phyloP scores from a whole-genome alignment of 2,329 filamentous ascomycete species.

The Grosmannia serpens region DNA sequence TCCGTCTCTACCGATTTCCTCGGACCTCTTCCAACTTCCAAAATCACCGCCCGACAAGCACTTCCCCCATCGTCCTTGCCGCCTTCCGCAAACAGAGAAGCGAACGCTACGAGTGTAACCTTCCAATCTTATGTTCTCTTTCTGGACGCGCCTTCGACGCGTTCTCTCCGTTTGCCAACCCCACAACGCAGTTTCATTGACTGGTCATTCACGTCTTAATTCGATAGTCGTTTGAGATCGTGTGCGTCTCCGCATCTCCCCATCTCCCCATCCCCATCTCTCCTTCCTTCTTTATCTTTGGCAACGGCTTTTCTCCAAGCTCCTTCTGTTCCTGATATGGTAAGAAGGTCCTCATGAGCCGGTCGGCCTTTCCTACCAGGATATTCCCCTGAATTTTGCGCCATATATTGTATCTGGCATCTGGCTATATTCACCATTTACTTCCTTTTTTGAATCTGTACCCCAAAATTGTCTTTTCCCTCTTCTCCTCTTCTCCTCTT shows the following conservation, averaged over 20 bases:
- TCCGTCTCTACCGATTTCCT: background rate
- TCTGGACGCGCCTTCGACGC: background rate
- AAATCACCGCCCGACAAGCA: background rate
- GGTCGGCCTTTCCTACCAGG: conserved; percentile 7
- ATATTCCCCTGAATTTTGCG: background rate
- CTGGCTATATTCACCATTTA: background rate
- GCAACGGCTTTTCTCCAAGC: background rate
- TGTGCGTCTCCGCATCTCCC: background rate
- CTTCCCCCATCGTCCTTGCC: background rate
- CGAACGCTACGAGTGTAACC: background rate
- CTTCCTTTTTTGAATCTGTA: conserved; percentile 1
- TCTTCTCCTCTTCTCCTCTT: background rate
- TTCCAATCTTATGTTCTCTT: background rate
- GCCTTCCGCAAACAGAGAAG: background rate
- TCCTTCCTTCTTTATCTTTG: background rate
- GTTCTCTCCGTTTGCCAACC: background rate
- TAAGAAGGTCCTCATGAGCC: background rate
- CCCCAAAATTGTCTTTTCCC: background rate
- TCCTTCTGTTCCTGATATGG: conserved; percentile 2
- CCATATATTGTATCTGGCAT: background rate
- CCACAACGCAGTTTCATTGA: background rate
- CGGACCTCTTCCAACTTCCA: background rate
- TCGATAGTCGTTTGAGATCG: background rate
- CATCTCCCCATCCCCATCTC: background rate
- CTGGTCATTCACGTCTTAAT: background rate